Conservation (phyloP, 2,329 filamentous ascomycete genomes). For the Ilyonectria sp. region DNA sequence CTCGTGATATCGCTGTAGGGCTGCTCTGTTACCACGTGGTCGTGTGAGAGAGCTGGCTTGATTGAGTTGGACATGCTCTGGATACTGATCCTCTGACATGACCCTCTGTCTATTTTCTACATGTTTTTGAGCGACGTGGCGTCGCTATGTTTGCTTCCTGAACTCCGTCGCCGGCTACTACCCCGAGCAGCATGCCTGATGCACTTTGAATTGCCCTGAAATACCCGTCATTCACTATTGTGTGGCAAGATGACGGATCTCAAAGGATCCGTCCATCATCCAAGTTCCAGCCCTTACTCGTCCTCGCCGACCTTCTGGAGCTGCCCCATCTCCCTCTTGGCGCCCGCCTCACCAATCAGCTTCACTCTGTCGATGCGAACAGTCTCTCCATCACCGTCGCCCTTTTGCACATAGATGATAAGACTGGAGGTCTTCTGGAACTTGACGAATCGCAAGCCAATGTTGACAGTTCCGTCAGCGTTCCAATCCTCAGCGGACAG, state of each 20-base stretch:
- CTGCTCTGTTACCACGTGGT: neutral
- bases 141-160: slow-evolving; percentile 34
- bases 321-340: slow-evolving; percentile 95
- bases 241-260: slow-evolving; percentile 12
- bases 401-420: slow-evolving; percentile 90
- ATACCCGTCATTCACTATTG: slow-evolving; percentile 15
- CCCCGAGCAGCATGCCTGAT: slow-evolving; percentile 28
- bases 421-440: slow-evolving; percentile 94
- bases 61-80: neutral
- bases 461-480: slow-evolving; percentile 78
- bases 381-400: slow-evolving; percentile 86
- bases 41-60: too few relatives aligned
- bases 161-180: slow-evolving; percentile 39
- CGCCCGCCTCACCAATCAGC: slow-evolving; percentile 89
- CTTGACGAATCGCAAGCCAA: slow-evolving; percentile 91
- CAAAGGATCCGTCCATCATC: slow-evolving; percentile 6
- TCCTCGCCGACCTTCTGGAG: slow-evolving; percentile 93
- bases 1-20: neutral
- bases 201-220: slow-evolving; percentile 23
- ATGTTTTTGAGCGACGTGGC: slow-evolving; percentile 20
- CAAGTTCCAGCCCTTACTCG: slow-evolving; percentile 60
- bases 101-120: slow-evolving; percentile 42
- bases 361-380: slow-evolving; percentile 85
- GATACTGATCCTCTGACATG: neutral
- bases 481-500: slow-evolving; percentile 87